These are phyloP conservation scores for Mortierella sp. DNA, from an alignment of 371 early-diverging fungal species.

Conservation along the genomic window DNA sequence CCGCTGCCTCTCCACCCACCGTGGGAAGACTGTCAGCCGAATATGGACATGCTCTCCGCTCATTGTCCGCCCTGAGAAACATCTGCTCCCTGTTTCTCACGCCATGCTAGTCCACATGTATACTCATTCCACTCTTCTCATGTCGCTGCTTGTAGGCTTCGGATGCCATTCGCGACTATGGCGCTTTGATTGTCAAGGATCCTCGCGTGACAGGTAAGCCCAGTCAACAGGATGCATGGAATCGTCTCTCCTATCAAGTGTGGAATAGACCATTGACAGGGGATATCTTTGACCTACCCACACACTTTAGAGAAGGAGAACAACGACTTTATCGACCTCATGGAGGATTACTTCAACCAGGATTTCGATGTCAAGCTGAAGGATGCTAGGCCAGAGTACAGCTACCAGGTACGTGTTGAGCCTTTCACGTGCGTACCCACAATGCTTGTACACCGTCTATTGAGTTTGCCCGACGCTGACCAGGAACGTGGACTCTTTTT, in stretches of 20 bases:
- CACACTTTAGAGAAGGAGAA: constrained; percentile 53
- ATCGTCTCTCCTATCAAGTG: no score
- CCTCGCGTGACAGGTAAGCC: constrained; percentile 69
- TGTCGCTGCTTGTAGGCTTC: constrained; percentile 56
- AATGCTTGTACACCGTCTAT: background rate
- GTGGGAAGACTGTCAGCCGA: constrained; percentile 8
- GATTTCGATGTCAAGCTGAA: constrained; percentile 62
- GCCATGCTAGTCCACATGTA: background rate
- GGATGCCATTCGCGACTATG: constrained; percentile 68
- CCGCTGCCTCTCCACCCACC: background rate
- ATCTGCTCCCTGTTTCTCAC: no score
- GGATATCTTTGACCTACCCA: background rate
- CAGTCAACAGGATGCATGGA: no score
- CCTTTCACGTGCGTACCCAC: constrained; percentile 3
- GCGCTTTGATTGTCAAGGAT: constrained; percentile 71
- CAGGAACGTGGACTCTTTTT: background rate
- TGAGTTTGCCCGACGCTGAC: background rate
- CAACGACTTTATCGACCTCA: constrained; percentile 67
- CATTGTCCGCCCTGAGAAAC: no score
- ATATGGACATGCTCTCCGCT: background rate
- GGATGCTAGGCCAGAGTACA: constrained; percentile 70
- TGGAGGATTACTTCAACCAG: constrained; percentile 77
- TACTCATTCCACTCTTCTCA: background rate
- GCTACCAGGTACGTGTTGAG: constrained; percentile 55
- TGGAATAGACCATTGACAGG: no score